Conservation (phyloP, 441 rosid species). For the Pelargonium fulgidum region DNA sequence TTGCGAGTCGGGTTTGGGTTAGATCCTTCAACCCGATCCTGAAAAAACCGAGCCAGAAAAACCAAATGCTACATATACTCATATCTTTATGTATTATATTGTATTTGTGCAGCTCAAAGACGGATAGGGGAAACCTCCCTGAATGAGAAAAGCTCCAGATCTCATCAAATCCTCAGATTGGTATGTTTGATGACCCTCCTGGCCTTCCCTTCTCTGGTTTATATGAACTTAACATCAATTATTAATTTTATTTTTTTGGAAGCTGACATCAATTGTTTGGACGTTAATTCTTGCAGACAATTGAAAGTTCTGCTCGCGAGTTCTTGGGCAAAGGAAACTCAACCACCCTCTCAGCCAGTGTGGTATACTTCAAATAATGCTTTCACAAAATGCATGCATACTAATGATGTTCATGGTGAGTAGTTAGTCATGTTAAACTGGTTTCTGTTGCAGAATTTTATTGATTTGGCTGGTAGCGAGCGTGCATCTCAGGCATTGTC, state of each 20-base stretch:
- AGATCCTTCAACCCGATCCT: too few species aligned
- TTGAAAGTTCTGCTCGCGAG: slow-evolving; percentile 80
- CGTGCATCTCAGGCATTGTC: slow-evolving; percentile 91
- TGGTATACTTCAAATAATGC: slow-evolving; percentile 36
- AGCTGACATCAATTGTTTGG: too few species aligned
- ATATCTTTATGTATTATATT: slow-evolving; percentile 11
- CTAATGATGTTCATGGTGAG: too few species aligned
- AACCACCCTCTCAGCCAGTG: slow-evolving; percentile 72
- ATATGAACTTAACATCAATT: background rate
- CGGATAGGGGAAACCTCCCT: slow-evolving; percentile 88
- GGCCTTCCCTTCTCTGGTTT: background rate
- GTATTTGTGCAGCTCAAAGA: slow-evolving; percentile 70
- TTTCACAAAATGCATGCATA: too few species aligned
- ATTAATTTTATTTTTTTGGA: too few species aligned
- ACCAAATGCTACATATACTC: background rate
- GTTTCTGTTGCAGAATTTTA: slow-evolving; percentile 56
- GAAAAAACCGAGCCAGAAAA: too few species aligned
- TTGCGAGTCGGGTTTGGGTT: too few species aligned
- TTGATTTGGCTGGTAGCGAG: slow-evolving; percentile 95
- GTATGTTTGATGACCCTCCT: slow-evolving; percentile 27
- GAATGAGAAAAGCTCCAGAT: slow-evolving; percentile 89
- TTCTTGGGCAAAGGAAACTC: slow-evolving; percentile 54
- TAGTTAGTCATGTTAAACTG: background rate
- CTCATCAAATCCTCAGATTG: slow-evolving; percentile 93
- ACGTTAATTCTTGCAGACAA: slow-evolving; percentile 40